phyloP scores from a whole-genome alignment of 495 filamentous ascomycete genomes.

The Lasiosphaeriaceae sp. region DNA sequence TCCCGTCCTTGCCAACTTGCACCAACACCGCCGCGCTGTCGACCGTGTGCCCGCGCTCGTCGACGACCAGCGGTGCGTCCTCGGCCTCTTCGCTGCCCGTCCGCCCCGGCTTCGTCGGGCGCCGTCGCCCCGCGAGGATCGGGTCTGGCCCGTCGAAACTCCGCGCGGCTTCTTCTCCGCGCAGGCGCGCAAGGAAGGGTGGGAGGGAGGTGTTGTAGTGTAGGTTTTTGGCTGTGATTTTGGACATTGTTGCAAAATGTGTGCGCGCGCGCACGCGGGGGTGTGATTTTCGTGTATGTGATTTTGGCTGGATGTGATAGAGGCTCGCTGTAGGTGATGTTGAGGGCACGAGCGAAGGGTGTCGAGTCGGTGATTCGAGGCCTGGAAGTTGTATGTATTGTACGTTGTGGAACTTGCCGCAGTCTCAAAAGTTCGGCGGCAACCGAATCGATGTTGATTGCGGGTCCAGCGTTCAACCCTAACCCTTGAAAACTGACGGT shows the following conservation, averaged over 20 bases:
- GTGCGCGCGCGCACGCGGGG: background rate
- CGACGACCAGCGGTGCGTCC: slow-evolving; percentile 43
- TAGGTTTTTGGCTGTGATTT: slow-evolving; percentile 54
- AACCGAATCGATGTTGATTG: too few relatives aligned
- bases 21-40: slow-evolving; percentile 26
- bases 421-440: too few relatives aligned
- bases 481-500: too few relatives aligned
- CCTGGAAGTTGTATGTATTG: too few relatives aligned
- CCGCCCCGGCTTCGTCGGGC: slow-evolving; percentile 32
- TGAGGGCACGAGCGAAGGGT: too few relatives aligned
- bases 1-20: slow-evolving; percentile 35
- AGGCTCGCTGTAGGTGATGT: too few relatives aligned
- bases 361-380: too few relatives aligned
- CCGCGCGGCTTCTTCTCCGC: slow-evolving; percentile 28
- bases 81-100: slow-evolving; percentile 47
- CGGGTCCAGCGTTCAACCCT: too few relatives aligned
- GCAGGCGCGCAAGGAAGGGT: slow-evolving; percentile 51
- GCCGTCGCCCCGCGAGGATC: slow-evolving; percentile 37
- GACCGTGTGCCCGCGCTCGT: slow-evolving; percentile 43
- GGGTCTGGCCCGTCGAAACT: slow-evolving; percentile 36
- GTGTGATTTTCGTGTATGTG: too few relatives aligned
- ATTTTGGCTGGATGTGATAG: too few relatives aligned
- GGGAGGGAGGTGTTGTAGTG: slow-evolving; percentile 47
- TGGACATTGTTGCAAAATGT: slow-evolving; percentile 9
- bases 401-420: too few relatives aligned